phyloP scores from a whole-genome alignment of 768 basidiomycete species.

The Boletus fagicola region DNA sequence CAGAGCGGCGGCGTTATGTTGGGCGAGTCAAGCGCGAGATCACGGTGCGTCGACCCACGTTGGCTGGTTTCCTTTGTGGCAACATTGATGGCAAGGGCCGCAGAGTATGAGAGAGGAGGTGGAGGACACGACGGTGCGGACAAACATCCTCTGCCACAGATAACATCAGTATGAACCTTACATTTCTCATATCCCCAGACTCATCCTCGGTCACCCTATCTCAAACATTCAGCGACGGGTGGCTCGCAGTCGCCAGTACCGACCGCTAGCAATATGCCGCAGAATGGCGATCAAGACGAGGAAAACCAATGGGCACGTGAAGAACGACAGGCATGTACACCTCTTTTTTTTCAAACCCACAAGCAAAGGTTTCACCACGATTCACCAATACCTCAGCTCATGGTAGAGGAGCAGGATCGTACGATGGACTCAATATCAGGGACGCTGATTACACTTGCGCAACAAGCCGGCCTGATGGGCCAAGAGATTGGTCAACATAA shows the following conservation, averaged over 20 bases:
- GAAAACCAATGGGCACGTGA: slow-evolving; percentile 80
- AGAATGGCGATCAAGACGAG: slow-evolving; percentile 49
- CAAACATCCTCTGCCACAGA: neutral
- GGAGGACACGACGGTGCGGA: slow-evolving; percentile 25
- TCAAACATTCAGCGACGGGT: slow-evolving; percentile 15
- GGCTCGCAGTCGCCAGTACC: slow-evolving; percentile 17
- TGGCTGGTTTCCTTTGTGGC: neutral
- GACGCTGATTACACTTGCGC: slow-evolving; percentile 77
- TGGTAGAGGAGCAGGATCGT: slow-evolving; percentile 86
- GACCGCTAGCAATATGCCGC: slow-evolving; percentile 9
- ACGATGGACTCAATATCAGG: slow-evolving; percentile 87
- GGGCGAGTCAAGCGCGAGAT: slow-evolving; percentile 71
- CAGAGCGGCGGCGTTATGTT: slow-evolving; percentile 73
- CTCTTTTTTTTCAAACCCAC: neutral
- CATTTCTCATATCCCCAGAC: neutral
- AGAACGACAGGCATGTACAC: slow-evolving; percentile 71
- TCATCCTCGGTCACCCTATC: slow-evolving; percentile 18
- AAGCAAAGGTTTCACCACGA: neutral
- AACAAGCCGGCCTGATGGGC: slow-evolving; percentile 94
- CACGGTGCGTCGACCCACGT: slow-evolving; percentile 53
- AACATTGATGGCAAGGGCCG: slow-evolving; percentile 38
- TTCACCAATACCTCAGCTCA: slow-evolving; percentile 49
- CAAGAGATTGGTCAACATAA: slow-evolving; percentile 89
- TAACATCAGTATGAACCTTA: neutral
- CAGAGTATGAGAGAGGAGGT: slow-evolving; percentile 77